phyloP scores from a whole-genome alignment of 2,329 filamentous ascomycete species.

The Paraconiothyrium brasiliense region DNA sequence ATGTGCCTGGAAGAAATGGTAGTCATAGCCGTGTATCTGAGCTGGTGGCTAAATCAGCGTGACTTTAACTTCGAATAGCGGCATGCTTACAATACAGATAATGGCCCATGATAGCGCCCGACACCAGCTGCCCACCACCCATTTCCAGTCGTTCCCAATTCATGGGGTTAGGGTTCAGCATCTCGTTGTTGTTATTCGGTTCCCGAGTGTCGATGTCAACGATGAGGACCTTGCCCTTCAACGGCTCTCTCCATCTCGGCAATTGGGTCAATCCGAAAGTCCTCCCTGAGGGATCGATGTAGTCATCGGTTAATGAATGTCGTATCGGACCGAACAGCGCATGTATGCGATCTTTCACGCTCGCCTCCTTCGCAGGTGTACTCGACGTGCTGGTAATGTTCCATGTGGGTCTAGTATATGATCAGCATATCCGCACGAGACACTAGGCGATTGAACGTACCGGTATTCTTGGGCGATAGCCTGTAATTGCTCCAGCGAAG shows the following conservation, averaged over 20 bases:
- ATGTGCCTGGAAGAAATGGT: slow-evolving; percentile 50
- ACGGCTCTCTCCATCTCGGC: slow-evolving; percentile 32
- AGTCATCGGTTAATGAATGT: slow-evolving; percentile 8
- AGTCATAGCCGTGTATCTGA: slow-evolving; percentile 56
- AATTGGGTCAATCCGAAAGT: slow-evolving; percentile 4
- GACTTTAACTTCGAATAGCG: not conserved
- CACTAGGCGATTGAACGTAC: not conserved
- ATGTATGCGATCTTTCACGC: slow-evolving; percentile 5
- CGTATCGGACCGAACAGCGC: slow-evolving; percentile 13
- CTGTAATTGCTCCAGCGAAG: slow-evolving; percentile 10
- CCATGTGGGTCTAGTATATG: not conserved
- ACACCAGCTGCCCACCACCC: slow-evolving; percentile 41
- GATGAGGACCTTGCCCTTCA: slow-evolving; percentile 39
- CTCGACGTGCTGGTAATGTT: not conserved
- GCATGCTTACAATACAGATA: slow-evolving; percentile 48
- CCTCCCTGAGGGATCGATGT: slow-evolving; percentile 13
- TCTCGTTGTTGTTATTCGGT: slow-evolving; percentile 29
- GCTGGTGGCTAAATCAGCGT: slow-evolving; percentile 24
- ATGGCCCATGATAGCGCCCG: slow-evolving; percentile 53
- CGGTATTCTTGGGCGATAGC: slow-evolving; percentile 10
- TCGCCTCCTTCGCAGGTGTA: not conserved
- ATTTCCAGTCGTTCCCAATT: slow-evolving; percentile 34
- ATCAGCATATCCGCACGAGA: not conserved
- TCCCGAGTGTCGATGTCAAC: slow-evolving; percentile 45
- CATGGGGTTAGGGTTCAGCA: slow-evolving; percentile 32